A percentile compares a stretch with the other conserved stretches of the same genome.
Conservation (phyloP, 225 moss, liverwort and hornwort genomes). For the Sphagnum tenellum region DNA sequence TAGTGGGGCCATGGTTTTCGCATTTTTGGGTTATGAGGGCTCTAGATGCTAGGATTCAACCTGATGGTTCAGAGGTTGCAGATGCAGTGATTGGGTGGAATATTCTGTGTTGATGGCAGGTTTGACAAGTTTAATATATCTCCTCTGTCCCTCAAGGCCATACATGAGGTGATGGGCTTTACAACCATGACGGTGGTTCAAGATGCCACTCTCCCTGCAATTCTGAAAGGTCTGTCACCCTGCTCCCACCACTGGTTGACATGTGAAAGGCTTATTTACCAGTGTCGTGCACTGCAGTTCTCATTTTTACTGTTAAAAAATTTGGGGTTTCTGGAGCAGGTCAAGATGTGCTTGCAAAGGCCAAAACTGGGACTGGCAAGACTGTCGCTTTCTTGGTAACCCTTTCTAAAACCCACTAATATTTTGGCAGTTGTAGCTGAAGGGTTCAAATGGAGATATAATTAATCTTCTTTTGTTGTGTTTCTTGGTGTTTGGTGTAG, state of each 20-base stretch:
- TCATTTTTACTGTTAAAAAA: neutral
- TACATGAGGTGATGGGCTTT: slow-evolving; percentile 91
- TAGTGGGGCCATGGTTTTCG: neutral
- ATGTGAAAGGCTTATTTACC: too few relatives aligned
- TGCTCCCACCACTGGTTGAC: too few relatives aligned
- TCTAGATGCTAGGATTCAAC: neutral
- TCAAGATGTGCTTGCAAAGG: slow-evolving; percentile 86
- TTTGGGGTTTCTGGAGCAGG: slow-evolving; percentile 26
- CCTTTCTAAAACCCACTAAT: too few relatives aligned
- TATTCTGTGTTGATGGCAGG: slow-evolving; percentile 15
- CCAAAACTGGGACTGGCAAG: slow-evolving; percentile 97
- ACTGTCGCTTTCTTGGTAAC: slow-evolving; percentile 91
- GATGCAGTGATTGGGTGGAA: too few relatives aligned
- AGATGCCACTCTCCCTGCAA: slow-evolving; percentile 72
- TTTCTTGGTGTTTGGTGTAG: slow-evolving; percentile 22
- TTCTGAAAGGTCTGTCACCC: slow-evolving; percentile 49
- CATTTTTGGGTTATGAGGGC: neutral
- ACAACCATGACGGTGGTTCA: slow-evolving; percentile 93
- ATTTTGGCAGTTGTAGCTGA: too few relatives aligned
- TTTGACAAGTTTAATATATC: slow-evolving; percentile 76
- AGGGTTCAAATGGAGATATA: too few relatives aligned
- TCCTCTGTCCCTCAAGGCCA: slow-evolving; percentile 63
- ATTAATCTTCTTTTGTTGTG: too few relatives aligned
- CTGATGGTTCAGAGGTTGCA: neutral
- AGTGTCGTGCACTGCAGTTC: too few relatives aligned